Percentiles rank a stretch among this genome's conserved stretches.
Evolutionary conservation across 805 yeast genomes (phyloP).

Genomic region (Spathaspora passalidarum): DNA sequence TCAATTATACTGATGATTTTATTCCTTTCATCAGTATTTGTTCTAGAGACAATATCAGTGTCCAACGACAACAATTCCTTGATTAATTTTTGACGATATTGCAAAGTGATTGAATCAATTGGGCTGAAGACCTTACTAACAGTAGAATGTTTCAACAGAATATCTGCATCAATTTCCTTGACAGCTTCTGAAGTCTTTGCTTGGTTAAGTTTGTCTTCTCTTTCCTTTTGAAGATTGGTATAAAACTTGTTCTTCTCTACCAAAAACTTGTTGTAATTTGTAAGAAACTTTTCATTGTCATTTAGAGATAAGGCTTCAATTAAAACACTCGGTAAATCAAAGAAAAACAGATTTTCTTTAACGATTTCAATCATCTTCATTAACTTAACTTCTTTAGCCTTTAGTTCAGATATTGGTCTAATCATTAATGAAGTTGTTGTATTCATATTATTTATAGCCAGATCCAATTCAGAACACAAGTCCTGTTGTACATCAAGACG

Average conservation of each 20-base stretch:
- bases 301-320: constrained; percentile 23
- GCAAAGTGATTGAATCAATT: constrained; percentile 30
- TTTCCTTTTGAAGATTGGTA: constrained; percentile 3
- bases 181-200: constrained; percentile 10
- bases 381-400: constrained; percentile 32
- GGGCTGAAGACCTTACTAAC: constrained; percentile 27
- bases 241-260: constrained; percentile 21
- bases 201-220: neutral
- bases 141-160: constrained; percentile 24
- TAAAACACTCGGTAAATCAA: constrained; percentile 34
- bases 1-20: constrained; percentile 39
- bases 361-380: constrained; percentile 34
- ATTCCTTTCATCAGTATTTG: constrained; percentile 14
- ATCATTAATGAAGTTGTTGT: constrained; percentile 35
- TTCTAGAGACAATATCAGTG: constrained; percentile 21
- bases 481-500: constrained; percentile 18
- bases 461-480: constrained; percentile 34
- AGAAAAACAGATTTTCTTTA: constrained; percentile 27
- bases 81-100: constrained; percentile 33
- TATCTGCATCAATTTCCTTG: constrained; percentile 20
- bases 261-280: constrained; percentile 29
- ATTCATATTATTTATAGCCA: constrained; percentile 36
- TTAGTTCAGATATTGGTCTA: constrained; percentile 39
- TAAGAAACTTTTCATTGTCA: constrained; percentile 35
- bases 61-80: constrained; percentile 38